phyloP scores from a whole-genome alignment of 495 filamentous ascomycete genomes.

The Lepidopterella palustris region DNA sequence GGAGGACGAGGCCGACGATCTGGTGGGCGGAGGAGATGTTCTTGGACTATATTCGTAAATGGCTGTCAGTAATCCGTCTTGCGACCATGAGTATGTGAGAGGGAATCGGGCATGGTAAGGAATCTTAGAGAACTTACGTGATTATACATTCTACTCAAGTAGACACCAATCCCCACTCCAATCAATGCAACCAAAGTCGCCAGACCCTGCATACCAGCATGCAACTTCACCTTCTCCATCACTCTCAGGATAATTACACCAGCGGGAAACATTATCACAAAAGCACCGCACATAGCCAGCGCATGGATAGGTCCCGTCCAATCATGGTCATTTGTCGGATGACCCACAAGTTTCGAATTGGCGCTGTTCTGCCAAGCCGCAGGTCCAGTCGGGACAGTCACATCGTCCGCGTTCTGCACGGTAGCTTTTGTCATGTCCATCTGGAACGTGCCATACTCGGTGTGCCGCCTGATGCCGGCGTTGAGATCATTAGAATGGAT shows the following conservation, averaged over 20 bases:
- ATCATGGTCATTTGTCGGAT: slow-evolving; percentile 26
- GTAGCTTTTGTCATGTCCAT: slow-evolving; percentile 48
- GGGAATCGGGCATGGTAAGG: background rate
- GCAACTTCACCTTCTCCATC: slow-evolving; percentile 43
- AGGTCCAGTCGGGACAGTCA: slow-evolving; percentile 3
- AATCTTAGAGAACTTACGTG: slow-evolving; percentile 35
- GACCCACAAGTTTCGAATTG: slow-evolving; percentile 4
- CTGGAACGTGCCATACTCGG: slow-evolving; percentile 48
- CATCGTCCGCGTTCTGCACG: slow-evolving; percentile 22
- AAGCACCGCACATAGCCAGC: slow-evolving; percentile 45
- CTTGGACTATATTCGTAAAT: slow-evolving; percentile 39
- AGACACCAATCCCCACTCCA: slow-evolving; percentile 47
- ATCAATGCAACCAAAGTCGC: slow-evolving; percentile 41
- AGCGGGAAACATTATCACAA: slow-evolving; percentile 49
- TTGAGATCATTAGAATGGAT: slow-evolving; percentile 38
- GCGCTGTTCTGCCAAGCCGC: slow-evolving; percentile 8
- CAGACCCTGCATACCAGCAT: slow-evolving; percentile 43
- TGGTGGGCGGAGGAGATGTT: slow-evolving; percentile 51
- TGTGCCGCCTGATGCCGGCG: slow-evolving; percentile 48
- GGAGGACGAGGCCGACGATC: slow-evolving; percentile 49
- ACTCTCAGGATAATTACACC: slow-evolving; percentile 49
- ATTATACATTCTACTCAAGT: slow-evolving; percentile 46
- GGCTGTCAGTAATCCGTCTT: background rate
- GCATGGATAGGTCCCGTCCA: slow-evolving; percentile 45
- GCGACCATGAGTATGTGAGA: background rate